These are phyloP conservation scores for Chytriomyces sp. DNA, from an alignment of 192 early-diverging fungal species.

Conservation along the genomic window DNA sequence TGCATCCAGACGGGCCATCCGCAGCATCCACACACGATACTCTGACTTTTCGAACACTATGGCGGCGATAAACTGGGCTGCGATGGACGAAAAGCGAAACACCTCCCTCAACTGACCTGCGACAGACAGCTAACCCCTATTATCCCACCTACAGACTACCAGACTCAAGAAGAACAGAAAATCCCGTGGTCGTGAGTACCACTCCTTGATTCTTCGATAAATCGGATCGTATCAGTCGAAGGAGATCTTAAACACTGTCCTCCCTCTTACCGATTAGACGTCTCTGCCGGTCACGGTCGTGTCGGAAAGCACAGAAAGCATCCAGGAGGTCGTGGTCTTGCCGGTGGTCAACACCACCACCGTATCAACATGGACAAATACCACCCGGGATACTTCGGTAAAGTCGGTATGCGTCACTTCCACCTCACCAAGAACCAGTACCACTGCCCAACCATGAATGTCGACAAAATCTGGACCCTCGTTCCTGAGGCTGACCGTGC, in stretches of 20 bases:
- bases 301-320: slow-evolving; percentile 99
- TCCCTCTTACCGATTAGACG: slow-evolving; percentile 59
- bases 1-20: too few relatives aligned
- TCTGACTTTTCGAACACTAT: too few relatives aligned
- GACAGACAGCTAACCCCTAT: background rate
- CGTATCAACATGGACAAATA: slow-evolving; percentile 99
- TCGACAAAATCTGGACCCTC: slow-evolving; percentile 93
- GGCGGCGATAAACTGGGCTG: too few relatives aligned
- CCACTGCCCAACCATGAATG: slow-evolving; percentile 88
- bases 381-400: slow-evolving; percentile 99
- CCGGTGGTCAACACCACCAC: slow-evolving; percentile 99
- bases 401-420: slow-evolving; percentile 99
- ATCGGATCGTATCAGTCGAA: background rate
- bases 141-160: slow-evolving; percentile 62
- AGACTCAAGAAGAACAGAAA: slow-evolving; percentile 88
- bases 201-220: background rate
- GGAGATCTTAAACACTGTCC: background rate
- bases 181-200: slow-evolving; percentile 84
- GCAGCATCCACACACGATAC: too few relatives aligned
- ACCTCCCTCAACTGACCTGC: background rate
- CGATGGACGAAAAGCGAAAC: background rate
- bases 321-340: slow-evolving; percentile 99
- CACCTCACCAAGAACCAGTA: slow-evolving; percentile 91
- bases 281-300: slow-evolving; percentile 99
- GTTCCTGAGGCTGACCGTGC: slow-evolving; percentile 85